Base-by-base conservation (phyloP, 352 stramenopile genomes). In the Phytophthora litchii region DNA sequence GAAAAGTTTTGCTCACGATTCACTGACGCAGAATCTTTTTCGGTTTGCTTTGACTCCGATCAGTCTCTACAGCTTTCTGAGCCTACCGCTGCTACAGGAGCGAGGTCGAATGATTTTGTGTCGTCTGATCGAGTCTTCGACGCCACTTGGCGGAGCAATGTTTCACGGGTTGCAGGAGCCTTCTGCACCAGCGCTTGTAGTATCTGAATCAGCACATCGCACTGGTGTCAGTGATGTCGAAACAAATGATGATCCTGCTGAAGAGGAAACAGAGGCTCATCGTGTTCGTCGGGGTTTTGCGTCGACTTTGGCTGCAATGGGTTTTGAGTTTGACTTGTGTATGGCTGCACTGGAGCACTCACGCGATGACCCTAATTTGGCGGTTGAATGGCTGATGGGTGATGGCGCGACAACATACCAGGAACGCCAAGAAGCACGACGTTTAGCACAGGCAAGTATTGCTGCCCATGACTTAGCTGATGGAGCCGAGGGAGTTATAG, bases 341-440 rank as follows among this genome's bases (percentile, higher is more conserved):
- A 91, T 96, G 83, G 68, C 76, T 19, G 87, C 87, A 10, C 63
- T 96, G 4, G 85, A 94, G 41, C 74, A 92, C 32, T 87, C 83
- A 10, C 73, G 82, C 8, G 87, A 96, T 59, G 87, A 96, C 27
- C 87, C 86, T 1, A 96, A 94, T 45, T 45, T 86, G 16, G 87
- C 87, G 3, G 86, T 93, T 4, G 87, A 96, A 57, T 96, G 87
- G 87, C 64, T 96, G 16, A 96, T 94, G 83, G 82, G 87, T 4
- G 70, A 71, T 38, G 78, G 76, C n/a, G 83, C 85, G 17, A 70
- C 74, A 20, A 81, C 76, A 1, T 94, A 92, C 40, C 83, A 91
- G 54, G 83, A 92, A 51, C 78, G 80, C 0, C 80, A 89, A 60
- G 70, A 86, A 70, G 67, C 78, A 2, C 67, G 86, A 34, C 66